These are phyloP conservation scores for Russula ochroleuca DNA, from an alignment of 768 basidiomycete genomes.

Conservation along the genomic window DNA sequence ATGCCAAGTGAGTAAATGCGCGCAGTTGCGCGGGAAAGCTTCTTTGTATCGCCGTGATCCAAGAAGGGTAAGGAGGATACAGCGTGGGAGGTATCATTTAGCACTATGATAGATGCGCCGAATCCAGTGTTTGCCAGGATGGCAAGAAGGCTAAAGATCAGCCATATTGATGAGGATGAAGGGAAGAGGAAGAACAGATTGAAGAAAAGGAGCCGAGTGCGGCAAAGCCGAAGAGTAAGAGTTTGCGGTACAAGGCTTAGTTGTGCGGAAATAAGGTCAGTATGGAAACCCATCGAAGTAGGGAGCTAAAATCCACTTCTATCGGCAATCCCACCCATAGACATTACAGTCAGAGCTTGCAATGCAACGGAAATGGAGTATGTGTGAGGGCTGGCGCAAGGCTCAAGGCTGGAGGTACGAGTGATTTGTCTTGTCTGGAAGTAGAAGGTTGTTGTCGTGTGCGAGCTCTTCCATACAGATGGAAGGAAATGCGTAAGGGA, in stretches of 20 bases:
- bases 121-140: slow-evolving; percentile 81
- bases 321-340: slow-evolving; percentile 88
- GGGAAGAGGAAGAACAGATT: slow-evolving; percentile 60
- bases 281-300: not conserved
- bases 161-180: slow-evolving; percentile 64
- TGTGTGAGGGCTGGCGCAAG: too few species aligned
- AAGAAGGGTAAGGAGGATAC: slow-evolving; percentile 30
- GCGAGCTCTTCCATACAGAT: too few species aligned
- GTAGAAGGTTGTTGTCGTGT: too few species aligned
- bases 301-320: slow-evolving; percentile 38
- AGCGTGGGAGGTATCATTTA: slow-evolving; percentile 83
- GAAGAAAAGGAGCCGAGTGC: slow-evolving; percentile 64
- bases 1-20: slow-evolving; percentile 83
- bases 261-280: slow-evolving; percentile 25
- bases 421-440: too few species aligned
- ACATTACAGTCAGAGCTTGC: slow-evolving; percentile 79
- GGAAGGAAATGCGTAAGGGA: too few species aligned
- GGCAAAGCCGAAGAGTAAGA: slow-evolving; percentile 47
- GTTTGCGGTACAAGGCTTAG: slow-evolving; percentile 49
- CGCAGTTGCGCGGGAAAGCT: slow-evolving; percentile 69
- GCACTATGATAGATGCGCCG: slow-evolving; percentile 79
- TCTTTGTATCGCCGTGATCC: slow-evolving; percentile 43
- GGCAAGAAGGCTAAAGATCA: slow-evolving; percentile 61
- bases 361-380: slow-evolving; percentile 32
- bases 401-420: too few species aligned